These are phyloP conservation scores for Aspergillus ustus DNA, from an alignment of 2,329 filamentous ascomycete genomes.

Conservation along the genomic window DNA sequence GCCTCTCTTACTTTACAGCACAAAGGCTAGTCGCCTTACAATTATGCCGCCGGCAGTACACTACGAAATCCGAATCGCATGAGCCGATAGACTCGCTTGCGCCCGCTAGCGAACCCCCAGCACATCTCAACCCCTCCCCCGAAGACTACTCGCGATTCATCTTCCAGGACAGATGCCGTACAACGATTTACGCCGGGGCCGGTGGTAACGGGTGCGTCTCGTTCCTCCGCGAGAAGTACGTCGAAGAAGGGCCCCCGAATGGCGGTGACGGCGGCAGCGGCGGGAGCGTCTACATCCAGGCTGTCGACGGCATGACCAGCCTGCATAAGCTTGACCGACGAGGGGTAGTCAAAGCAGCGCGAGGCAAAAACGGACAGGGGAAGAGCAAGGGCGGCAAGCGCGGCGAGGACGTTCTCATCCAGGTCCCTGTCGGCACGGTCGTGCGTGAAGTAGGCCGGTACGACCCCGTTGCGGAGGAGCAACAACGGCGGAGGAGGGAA, in stretches of 20 bases:
- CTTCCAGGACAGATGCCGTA: slow-evolving; percentile 83
- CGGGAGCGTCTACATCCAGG: slow-evolving; percentile 93
- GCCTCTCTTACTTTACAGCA: slow-evolving; percentile 19
- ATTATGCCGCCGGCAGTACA: slow-evolving; percentile 29
- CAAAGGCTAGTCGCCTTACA: slow-evolving; percentile 15
- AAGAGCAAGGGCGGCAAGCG: slow-evolving; percentile 67
- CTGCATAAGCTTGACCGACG: slow-evolving; percentile 86
- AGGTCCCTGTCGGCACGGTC: slow-evolving; percentile 91
- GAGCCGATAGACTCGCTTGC: slow-evolving; percentile 15
- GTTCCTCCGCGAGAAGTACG: slow-evolving; percentile 88
- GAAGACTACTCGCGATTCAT: slow-evolving; percentile 82
- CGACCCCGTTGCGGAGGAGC: slow-evolving; percentile 76
- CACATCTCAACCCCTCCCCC: slow-evolving; percentile 77
- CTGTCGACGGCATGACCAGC: slow-evolving; percentile 86
- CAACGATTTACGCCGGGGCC: slow-evolving; percentile 76
- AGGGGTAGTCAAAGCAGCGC: slow-evolving; percentile 60
- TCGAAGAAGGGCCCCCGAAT: slow-evolving; percentile 87
- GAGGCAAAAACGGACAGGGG: slow-evolving; percentile 53
- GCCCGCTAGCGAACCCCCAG: slow-evolving; percentile 27
- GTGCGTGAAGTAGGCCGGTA: slow-evolving; percentile 78
- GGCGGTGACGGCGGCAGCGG: slow-evolving; percentile 92
- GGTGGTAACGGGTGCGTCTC: slow-evolving; percentile 94
- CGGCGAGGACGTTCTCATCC: slow-evolving; percentile 84
- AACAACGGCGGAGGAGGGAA: slow-evolving; percentile 34
- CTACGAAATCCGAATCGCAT: slow-evolving; percentile 21